Base-by-base conservation (phyloP, 768 basidiomycete species). In the Solioccasus polychromus region DNA sequence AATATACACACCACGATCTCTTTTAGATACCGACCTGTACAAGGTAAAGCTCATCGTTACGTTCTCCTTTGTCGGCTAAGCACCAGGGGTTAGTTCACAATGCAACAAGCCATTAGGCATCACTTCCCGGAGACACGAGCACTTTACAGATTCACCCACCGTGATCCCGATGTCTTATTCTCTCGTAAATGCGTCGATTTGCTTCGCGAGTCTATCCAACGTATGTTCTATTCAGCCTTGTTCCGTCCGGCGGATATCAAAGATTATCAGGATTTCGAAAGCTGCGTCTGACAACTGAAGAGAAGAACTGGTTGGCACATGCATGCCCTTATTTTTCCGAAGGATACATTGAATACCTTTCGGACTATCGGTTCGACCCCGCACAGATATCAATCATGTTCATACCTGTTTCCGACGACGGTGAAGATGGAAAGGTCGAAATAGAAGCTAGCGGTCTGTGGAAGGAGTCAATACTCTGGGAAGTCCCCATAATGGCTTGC, bases 1-100 rank as follows among this genome's bases (percentile, higher is more conserved):
- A 19, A 20, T 49, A 15, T 62, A 58, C 25, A 51, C 32, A 5
- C 58, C 52, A 30, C 50, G 17, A 23, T 93, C 91, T 14, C 71
- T 97, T 41, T 76, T 97, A 35, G 95, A 97, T 65, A 93, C 92
- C 0, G 95, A 97, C 66, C 69, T 95, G 24, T 97, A 97, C 80
- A 98, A 95, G 79, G 92, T 85, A 42, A 35, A n/a, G n/a, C n/a
- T n/a, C n/a, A n/a, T n/a, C n/a, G n/a, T n/a, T n/a, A 48, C 15
- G 35, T 32, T n/a, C 43, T 25, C 24, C 17, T 22, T 38, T 20
- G 18, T 35, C 12, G 20, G n/a, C 39, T n/a, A 35, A 43, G 35
- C 30, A 3, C 17, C 20, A 2, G 8, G 6, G 28, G 8, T 23
- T 46, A 95, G 91, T 73, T 96, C 37, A 89, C 92, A 0, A 98